A percentile compares a stretch with the other conserved stretches of the same genome.
Evolutionary conservation across 139 green algal species (phyloP).

Genomic region (Desmodesmus armatus): DNA sequence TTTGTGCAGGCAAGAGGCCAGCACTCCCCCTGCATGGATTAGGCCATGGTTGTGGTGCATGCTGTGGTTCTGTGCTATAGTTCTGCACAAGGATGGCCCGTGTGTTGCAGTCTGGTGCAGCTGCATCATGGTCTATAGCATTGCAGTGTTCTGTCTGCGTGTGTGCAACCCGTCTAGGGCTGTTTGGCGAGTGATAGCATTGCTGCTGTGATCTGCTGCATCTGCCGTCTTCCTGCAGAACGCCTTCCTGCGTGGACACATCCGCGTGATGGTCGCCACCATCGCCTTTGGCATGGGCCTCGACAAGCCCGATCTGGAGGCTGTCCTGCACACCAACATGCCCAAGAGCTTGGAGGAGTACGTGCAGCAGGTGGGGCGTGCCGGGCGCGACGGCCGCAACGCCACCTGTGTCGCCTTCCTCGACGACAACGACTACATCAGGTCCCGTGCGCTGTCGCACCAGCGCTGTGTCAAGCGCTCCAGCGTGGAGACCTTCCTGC

Average conservation of each 20-base stretch:
- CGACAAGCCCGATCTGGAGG: conserved; percentile 49
- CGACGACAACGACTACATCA: conserved; percentile 73
- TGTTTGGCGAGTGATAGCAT: too few relatives aligned
- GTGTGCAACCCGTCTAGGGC: too few relatives aligned
- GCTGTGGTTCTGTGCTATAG: not conserved
- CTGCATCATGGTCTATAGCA: too few relatives aligned
- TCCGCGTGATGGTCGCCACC: conserved; percentile 79
- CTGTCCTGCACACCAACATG: conserved; percentile 83
- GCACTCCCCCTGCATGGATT: not conserved
- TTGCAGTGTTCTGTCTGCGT: too few relatives aligned
- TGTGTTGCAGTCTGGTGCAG: too few relatives aligned
- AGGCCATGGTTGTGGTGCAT: not conserved
- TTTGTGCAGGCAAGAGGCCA: conserved; percentile 37
- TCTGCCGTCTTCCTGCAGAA: too few relatives aligned
- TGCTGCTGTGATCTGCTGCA: too few relatives aligned
- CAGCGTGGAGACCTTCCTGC: conserved; percentile 65
- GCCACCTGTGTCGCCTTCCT: conserved; percentile 75
- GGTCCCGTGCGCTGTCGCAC: conserved; percentile 63
- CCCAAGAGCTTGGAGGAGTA: conserved; percentile 90
- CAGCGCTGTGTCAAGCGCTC: conserved; percentile 33
- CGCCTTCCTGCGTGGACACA: conserved; percentile 63
- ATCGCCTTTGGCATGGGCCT: conserved; percentile 84
- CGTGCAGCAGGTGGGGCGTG: conserved; percentile 87
- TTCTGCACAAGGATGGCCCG: too few relatives aligned
- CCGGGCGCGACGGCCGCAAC: conserved; percentile 73